phyloP scores from a whole-genome alignment of 305 asterid species.

The Plantago rigida region DNA sequence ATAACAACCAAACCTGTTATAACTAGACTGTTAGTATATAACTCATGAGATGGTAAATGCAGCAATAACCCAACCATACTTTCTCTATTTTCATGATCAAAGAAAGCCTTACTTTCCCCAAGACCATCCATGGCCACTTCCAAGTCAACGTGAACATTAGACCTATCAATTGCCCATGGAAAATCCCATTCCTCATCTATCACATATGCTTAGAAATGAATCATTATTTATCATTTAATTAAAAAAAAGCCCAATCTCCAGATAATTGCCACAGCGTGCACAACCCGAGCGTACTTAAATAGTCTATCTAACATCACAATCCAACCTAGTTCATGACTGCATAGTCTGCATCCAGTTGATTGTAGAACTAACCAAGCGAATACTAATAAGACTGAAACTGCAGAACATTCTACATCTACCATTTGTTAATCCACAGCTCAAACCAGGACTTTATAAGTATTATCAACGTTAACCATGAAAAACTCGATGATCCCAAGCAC shows the following conservation, averaged over 20 bases:
- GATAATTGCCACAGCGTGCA: too few species aligned
- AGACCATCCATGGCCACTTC: neutral
- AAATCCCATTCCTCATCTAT: neutral
- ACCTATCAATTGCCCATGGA: neutral
- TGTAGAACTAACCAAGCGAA: neutral
- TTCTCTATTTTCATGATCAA: neutral
- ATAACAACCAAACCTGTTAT: conserved; percentile 25
- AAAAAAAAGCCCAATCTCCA: neutral
- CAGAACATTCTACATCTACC: neutral
- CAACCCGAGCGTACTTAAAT: too few species aligned
- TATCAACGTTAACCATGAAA: conserved; percentile 4
- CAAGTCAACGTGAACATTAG: neutral
- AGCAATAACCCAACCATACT: conserved; percentile 13
- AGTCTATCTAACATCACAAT: too few species aligned
- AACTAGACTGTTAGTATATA: conserved; percentile 4
- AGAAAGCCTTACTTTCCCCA: neutral
- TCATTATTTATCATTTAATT: neutral
- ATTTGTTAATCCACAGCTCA: neutral
- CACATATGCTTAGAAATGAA: neutral
- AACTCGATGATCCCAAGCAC: neutral
- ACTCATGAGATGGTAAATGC: neutral
- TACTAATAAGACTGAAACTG: neutral
- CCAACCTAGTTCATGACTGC: neutral
- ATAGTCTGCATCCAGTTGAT: neutral
- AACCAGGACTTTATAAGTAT: neutral